phyloP scores from a whole-genome alignment of 2,329 filamentous ascomycete species.

The Juglanconis oblonga region DNA sequence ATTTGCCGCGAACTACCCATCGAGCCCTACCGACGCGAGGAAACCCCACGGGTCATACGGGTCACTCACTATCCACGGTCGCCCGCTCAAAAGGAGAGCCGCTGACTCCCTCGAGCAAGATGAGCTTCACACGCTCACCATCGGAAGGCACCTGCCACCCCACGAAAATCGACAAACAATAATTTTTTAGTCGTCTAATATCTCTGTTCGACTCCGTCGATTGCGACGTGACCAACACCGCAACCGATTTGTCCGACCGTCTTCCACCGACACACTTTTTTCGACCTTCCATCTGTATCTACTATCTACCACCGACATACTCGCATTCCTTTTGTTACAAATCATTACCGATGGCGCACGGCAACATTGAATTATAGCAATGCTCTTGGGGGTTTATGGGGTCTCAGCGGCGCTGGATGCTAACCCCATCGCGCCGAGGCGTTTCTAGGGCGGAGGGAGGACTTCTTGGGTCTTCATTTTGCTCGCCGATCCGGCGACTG shows the following conservation, averaged over 20 bases:
- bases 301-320: slow-evolving; percentile 8
- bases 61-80: not conserved
- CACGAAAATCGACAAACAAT: not conserved
- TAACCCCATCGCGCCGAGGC: slow-evolving; percentile 14
- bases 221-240: not conserved
- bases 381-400: slow-evolving; percentile 3
- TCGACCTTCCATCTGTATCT: slow-evolving; percentile 13
- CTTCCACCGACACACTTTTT: not conserved
- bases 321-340: slow-evolving; percentile 16
- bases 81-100: not conserved
- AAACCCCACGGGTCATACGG: not conserved
- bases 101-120: not conserved
- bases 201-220: not conserved
- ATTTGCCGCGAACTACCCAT: too few species aligned
- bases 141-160: not conserved
- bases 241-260: not conserved
- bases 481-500: not conserved
- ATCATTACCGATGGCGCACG: slow-evolving; percentile 12
- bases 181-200: slow-evolving; percentile 11
- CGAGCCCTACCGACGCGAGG: not conserved
- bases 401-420: slow-evolving; percentile 11
- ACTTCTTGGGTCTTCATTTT: not conserved
- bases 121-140: not conserved
- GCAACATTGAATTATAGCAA: slow-evolving; percentile 3
- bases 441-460: slow-evolving; percentile 11